Evolutionary conservation across 208 protist genomes (phyloP), one percentile per base, ranked within the genome.

Genomic region (Acanthamoeba healyi): DNA sequence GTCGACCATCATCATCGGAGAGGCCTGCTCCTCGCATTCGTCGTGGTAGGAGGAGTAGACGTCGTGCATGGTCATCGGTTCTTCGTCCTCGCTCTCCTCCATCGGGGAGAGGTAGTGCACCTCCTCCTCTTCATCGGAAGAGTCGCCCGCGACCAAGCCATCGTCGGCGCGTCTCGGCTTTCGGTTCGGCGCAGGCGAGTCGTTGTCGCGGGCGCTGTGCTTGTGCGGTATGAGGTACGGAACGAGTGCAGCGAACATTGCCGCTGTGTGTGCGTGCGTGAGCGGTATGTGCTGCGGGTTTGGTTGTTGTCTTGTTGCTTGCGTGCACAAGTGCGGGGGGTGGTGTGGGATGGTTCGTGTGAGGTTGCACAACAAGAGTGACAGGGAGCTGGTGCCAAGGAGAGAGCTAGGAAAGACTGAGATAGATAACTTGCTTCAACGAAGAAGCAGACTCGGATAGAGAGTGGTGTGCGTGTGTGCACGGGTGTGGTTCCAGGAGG

Each of bases 1-100:
- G 54, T 61, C 54, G 24, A n/a, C 54, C 24, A n/a, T 7, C 54
- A 61, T 1, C 54, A 61, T 61, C 1, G 17, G 22, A 0, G 49
- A 14, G 49, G 49, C 0, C 44, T 86, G 44, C 44, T n/a, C 32
- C 19, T 61, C n/a, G n/a, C n/a, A n/a, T 15, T 86, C 46, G 3
- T 51, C 77, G 32, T 86, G 77, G 29, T 82, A 36, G 10, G 34
- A 36, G 10, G 34, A n/a, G 34, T 40, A 58, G 77, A 51, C 26
- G 77, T 86, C 77, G 77, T 86, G 44, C 44, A 86, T 58, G 34
- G 5, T 22, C 65, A 38, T 32, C 32, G n/a, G 4, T 24, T 10
- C 40, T 12, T 86, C 77, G 15, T 86, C 77, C 5, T 86, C 77
- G 77, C 77, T 86, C 77, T 86, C 77, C 44, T 61, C 44, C 77